Conservation (phyloP, 768 basidiomycete species). For the Chalciporus piperatus region DNA sequence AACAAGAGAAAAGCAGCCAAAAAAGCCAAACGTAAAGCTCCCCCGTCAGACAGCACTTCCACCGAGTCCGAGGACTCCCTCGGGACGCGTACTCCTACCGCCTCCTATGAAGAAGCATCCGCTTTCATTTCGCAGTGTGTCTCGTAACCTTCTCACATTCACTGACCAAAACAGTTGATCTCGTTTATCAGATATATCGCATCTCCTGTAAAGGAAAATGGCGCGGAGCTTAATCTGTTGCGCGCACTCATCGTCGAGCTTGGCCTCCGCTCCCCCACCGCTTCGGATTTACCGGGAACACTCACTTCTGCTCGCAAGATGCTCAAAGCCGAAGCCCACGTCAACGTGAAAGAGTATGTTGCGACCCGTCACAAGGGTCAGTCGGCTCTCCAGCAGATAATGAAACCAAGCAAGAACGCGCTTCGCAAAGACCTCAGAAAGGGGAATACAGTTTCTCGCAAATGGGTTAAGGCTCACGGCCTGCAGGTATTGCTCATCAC, state of each 20-base stretch:
- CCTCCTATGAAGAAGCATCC: constrained; percentile 25
- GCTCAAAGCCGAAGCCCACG: constrained; percentile 61
- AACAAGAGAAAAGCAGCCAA: background rate
- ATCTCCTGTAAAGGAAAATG: constrained; percentile 12
- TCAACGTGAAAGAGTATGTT: constrained; percentile 75
- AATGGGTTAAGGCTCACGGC: constrained; percentile 64
- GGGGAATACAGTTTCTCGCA: constrained; percentile 43
- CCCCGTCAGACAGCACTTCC: constrained; percentile 2
- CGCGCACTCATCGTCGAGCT: constrained; percentile 77
- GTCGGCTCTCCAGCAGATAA: constrained; percentile 53
- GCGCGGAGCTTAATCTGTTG: constrained; percentile 51
- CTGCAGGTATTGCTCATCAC: constrained; percentile 61
- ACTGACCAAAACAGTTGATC: background rate
- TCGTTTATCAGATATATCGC: constrained; percentile 21
- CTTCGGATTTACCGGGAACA: constrained; percentile 50
- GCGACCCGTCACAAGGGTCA: constrained; percentile 62
- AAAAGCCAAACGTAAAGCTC: constrained; percentile 2
- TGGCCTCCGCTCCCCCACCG: constrained; percentile 49
- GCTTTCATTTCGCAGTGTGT: constrained; percentile 29
- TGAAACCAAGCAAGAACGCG: constrained; percentile 61
- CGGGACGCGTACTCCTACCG: constrained; percentile 10
- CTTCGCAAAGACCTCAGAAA: constrained; percentile 61
- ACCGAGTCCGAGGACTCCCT: constrained; percentile 8
- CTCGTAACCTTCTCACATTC: background rate
- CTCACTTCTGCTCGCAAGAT: constrained; percentile 66